Base-by-base conservation (phyloP, 2,329 filamentous ascomycete genomes). In the Pseudonectria foliicola region DNA sequence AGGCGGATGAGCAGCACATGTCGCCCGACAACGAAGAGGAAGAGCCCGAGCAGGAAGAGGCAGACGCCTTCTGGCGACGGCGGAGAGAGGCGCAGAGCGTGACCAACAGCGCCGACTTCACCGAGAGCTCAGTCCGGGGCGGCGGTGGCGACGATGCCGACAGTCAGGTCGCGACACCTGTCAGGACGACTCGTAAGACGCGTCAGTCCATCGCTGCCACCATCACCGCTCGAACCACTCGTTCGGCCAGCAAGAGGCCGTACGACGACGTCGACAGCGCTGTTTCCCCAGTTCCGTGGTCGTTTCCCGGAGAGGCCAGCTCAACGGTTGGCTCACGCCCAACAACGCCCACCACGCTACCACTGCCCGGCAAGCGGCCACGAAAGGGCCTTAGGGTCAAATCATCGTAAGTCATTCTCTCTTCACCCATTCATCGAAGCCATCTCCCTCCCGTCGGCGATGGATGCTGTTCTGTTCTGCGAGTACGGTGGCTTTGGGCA, bases 341-440 rank as follows among this genome's bases (percentile, higher is more conserved):
- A 37, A 73, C 67, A 36, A 82, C 79, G 23, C 79, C 78, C 6
- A 66, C 61, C 35, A 63, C 70, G 28, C 63, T 70, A 35, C 73
- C 72, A 27, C 67, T 74, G 23, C 60, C 66, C 40, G 18, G 18
- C 18, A 80, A 80, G 67, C 80, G 73, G 59, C 64, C 68, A 32
- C 73, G 76, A 54, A 71, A 70, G 34, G 77, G 77, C 26, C 67
- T 76, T 40, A 77, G 80, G 46, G 71, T 82, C 53, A 83, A 84
- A 62, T 74, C 71, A 58, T 84, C 80, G 80, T 81, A 65, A 73
- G 77, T 79, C 43, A 47, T 48, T 42, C 27, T 29, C 33, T 23
- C 11, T 33, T n/a, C 25, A 4, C 28, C 7, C 12, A 11, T 6
- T 10, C 13, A 8, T 25, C 13, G 16, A 10, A 25, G 10, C 11